Base-by-base conservation (phyloP, 495 filamentous ascomycete genomes). In the Cercophora samala region DNA sequence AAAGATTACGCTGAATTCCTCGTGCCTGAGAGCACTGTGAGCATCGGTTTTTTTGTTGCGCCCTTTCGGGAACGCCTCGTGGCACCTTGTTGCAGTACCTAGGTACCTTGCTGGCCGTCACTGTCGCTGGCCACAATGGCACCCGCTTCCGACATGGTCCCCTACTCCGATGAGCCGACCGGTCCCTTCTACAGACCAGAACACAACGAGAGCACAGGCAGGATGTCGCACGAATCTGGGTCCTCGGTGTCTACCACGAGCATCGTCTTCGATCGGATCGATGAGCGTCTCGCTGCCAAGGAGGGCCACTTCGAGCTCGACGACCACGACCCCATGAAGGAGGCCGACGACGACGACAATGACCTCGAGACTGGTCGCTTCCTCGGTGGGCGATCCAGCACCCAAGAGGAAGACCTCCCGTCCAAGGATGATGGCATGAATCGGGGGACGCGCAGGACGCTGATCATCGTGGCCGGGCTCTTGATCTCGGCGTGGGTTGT, bases 401-500 rank as follows among this genome's bases (percentile, higher is more conserved):
- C 37, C 22, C 63, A 62, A 8, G 51, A 62, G 0, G 37, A 64
- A 42, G 60, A 66, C 17, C 69, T 63, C n/a, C 63, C 29, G 46
- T 8, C 70, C 26, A 71, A 65, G 22, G 70, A 71, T 21, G 76
- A 82, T 68, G 78, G 79, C 0, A 83, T 85, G 68, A 88, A 90
- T 71, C 86, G 84, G 64, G 85, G 85, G 52, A 80, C 87, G 60
- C 85, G 88, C 69, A 82, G 87, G 62, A 75, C 89, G 29, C 75
- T 97, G 52, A 91, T 91, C 79, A 79, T 91, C 32, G 69, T 93
- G 22, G 85, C 85, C 6, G 78, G 80, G 17, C 72, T 94, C 25
- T 87, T 91, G 73, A 73, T 92, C 22, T 89, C 88, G 8, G 88
- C 88, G 62, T 99, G 95, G 95, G 70, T 91, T 15, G 75, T 93